Base-by-base conservation (phyloP, 1,284 basidiomycete genomes). In the Fomitopsis betulina region DNA sequence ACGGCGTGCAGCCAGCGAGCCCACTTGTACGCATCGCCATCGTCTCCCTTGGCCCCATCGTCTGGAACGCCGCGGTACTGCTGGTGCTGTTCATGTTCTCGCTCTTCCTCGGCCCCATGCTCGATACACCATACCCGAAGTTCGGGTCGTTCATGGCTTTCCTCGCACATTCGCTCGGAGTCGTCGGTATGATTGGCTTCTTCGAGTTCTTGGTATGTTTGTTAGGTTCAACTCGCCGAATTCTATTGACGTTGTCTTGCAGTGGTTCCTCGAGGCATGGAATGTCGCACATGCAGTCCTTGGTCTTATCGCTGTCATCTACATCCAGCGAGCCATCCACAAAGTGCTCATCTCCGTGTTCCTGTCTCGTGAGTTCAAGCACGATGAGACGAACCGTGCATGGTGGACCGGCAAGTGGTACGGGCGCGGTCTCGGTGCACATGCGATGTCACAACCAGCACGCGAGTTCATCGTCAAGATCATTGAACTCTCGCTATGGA, bases 351-450 rank as follows among this genome's bases (percentile, higher is more conserved):
- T 98, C 66, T 80, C 94, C 1, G 87, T 96, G 57, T 93, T 96
- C 83, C 79, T 98, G 43, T 91, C 93, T 35, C 88, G 95, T 63
- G 95, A 98, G 75, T 96, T 96, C 83, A 97, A 97, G 77, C 93
- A 96, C 69, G 95, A 98, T 71, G 94, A 97, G 78, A 95, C 93
- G 21, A 98, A 97, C 76, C 83, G 94, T 35, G 94, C 94, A 9
- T 98, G 94, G 94, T 98, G 95, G 95, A 96, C 94, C 42, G 94
- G 95, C 69, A 86, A 92, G 65, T 97, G 94, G 94, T 96, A 95
- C 72, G 94, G 94, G 57, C 89, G 94, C 53, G 94, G 93, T 4
- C 81, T 97, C 35, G 95, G 95, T 42, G 70, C 84, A 3, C 89
- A 94, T 72, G 92, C 87, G 45, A 89, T 95, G 82, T 94, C 92